Conservation (phyloP, 768 basidiomycete genomes). For the Boletus sp. region DNA sequence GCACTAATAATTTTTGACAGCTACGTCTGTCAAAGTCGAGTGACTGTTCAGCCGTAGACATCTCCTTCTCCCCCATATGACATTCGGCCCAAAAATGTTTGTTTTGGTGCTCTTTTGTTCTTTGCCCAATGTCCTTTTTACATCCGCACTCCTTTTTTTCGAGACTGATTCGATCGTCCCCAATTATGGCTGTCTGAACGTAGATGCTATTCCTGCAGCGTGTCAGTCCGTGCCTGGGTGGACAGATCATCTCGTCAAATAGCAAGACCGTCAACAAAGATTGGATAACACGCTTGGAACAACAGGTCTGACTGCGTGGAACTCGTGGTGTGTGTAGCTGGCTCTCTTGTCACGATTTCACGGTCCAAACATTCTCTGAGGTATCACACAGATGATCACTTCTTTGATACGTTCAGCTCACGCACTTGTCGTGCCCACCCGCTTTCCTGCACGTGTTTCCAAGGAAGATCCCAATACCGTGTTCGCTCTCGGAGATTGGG, state of each 20-base stretch:
- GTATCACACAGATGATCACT: conserved; percentile 34
- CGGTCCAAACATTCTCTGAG: neutral
- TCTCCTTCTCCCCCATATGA: no score
- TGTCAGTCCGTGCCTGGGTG: conserved; percentile 45
- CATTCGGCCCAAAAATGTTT: conserved; percentile 40
- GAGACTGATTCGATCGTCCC: conserved; percentile 50
- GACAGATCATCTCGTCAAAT: conserved; percentile 41
- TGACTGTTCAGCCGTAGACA: no score
- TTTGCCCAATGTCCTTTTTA: neutral
- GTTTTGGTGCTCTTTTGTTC: conserved; percentile 14
- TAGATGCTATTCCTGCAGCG: conserved; percentile 36
- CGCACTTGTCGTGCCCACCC: conserved; percentile 40
- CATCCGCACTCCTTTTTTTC: neutral
- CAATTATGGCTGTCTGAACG: conserved; percentile 42
- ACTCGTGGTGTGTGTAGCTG: conserved; percentile 42
- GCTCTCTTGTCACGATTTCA: neutral
- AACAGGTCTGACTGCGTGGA: conserved; percentile 38
- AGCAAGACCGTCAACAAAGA: conserved; percentile 35
- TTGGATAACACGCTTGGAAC: conserved; percentile 42
- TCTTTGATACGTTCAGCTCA: conserved; percentile 50
- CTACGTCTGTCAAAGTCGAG: no score
- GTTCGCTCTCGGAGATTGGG: conserved; percentile 58
- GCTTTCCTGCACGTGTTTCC: conserved; percentile 45
- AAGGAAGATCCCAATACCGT: conserved; percentile 47
- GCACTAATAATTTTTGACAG: no score